These are phyloP conservation scores for Cryptomeria japonica DNA, from an alignment of 75 land plant species.

Conservation along the genomic window DNA sequence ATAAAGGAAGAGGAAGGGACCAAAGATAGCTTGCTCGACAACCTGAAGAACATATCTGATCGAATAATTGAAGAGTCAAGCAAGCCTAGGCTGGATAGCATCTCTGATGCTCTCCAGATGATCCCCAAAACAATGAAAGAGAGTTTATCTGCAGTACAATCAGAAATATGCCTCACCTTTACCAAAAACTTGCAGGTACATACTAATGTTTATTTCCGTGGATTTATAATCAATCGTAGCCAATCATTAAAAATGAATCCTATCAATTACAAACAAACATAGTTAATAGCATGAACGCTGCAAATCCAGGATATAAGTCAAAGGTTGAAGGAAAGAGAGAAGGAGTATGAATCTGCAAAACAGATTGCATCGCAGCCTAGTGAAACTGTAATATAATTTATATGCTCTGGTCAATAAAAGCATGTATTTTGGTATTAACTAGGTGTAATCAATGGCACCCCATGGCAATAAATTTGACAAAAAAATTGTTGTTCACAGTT, in stretches of 20 bases:
- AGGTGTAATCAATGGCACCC: neutral
- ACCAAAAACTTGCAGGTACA: constrained; percentile 40
- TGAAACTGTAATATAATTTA: neutral
- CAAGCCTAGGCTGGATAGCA: constrained; percentile 31
- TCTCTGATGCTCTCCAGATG: constrained; percentile 20
- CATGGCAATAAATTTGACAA: neutral
- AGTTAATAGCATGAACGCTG: neutral
- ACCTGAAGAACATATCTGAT: constrained; percentile 36
- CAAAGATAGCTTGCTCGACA: constrained; percentile 35
- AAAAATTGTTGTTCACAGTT: neutral
- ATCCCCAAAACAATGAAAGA: constrained; percentile 30
- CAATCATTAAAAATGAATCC: neutral
- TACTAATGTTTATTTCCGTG: neutral
- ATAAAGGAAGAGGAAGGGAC: constrained; percentile 52
- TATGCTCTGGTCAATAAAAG: neutral
- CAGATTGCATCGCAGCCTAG: neutral
- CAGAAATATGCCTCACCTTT: constrained; percentile 20
- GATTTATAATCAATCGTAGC: neutral
- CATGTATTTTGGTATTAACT: neutral
- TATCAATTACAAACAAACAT: neutral
- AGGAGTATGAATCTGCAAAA: neutral
- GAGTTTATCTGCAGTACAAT: constrained; percentile 20
- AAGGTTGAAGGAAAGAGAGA: neutral
- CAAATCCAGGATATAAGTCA: constrained; percentile 2
- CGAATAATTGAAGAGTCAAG: constrained; percentile 22